Percentiles rank a stretch among this genome's conserved stretches.
Evolutionary conservation across 805 yeast species (phyloP).

Genomic region (Pichia deserticola): DNA sequence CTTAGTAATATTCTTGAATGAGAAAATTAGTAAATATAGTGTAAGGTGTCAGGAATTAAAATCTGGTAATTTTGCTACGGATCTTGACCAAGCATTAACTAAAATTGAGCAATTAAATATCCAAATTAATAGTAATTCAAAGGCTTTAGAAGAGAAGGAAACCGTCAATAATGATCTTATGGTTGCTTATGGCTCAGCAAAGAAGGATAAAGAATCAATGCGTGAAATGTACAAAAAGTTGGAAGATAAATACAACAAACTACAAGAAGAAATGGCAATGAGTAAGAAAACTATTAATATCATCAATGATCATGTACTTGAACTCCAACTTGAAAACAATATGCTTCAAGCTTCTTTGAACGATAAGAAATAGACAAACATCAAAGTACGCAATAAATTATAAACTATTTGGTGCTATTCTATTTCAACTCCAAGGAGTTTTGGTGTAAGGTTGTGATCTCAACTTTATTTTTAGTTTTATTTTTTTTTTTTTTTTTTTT

Average conservation of each 20-base stretch:
- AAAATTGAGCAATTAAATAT: conserved; percentile 7
- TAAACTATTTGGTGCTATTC: too few relatives aligned
- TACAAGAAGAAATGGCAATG: conserved; percentile 27
- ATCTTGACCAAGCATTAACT: conserved; percentile 1
- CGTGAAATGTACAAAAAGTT: conserved; percentile 21
- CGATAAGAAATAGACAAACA: not conserved
- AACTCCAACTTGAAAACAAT: conserved; percentile 43
- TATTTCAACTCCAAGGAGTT: too few relatives aligned
- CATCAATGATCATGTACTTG: conserved; percentile 43
- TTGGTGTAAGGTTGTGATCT: too few relatives aligned
- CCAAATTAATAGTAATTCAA: conserved; percentile 5
- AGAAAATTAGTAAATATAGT: not conserved
- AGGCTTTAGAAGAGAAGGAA: conserved; percentile 10
- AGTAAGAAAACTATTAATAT: conserved; percentile 41
- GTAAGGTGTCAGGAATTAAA: not conserved
- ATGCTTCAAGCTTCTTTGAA: conserved; percentile 24
- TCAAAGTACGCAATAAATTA: too few relatives aligned
- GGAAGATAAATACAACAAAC: conserved; percentile 13
- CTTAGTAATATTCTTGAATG: conserved; percentile 1
- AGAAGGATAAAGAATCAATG: conserved; percentile 14
- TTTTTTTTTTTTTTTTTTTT: too few relatives aligned
- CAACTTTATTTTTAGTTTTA: too few relatives aligned
- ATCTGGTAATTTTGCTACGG: not conserved
- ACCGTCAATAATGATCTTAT: conserved; percentile 6
- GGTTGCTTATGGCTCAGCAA: conserved; percentile 8